Conservation (phyloP, 2,329 filamentous ascomycete species). For the Aspergillus chevalieri region DNA sequence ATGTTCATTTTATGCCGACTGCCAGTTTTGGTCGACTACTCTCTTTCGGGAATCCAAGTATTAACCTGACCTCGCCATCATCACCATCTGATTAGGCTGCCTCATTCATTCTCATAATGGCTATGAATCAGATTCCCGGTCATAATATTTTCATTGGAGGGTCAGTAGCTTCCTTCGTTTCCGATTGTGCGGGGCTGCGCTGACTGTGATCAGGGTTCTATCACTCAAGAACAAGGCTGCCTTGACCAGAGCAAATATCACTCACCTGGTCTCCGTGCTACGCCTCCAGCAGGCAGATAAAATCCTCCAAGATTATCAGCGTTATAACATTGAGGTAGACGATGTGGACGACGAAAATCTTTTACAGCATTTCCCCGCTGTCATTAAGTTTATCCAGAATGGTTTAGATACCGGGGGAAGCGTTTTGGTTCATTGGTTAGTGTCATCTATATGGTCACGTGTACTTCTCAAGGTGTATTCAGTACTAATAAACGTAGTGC, state of each 20-base stretch:
- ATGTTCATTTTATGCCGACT: neutral
- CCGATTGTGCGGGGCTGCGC: neutral
- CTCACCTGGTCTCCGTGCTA: conserved; percentile 82
- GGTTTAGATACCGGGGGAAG: conserved; percentile 58
- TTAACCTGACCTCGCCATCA: neutral
- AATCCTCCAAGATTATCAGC: conserved; percentile 59
- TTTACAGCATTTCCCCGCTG: conserved; percentile 69
- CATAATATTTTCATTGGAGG: conserved; percentile 72
- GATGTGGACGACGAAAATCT: conserved; percentile 88
- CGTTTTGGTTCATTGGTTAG: conserved; percentile 67
- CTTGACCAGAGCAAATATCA: conserved; percentile 68
- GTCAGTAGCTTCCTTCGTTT: conserved; percentile 41
- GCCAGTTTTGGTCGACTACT: neutral
- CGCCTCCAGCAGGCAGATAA: conserved; percentile 53
- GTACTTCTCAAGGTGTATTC: neutral
- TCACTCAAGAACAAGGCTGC: conserved; percentile 65
- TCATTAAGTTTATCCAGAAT: conserved; percentile 75
- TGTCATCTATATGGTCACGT: conserved; percentile 19
- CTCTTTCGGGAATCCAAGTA: neutral
- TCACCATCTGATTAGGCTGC: neutral
- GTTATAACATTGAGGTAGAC: conserved; percentile 77
- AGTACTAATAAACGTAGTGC: conserved; percentile 54
- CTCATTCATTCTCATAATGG: conserved; percentile 18
- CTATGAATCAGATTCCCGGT: conserved; percentile 61
- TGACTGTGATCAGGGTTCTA: conserved; percentile 60